Percentiles rank a stretch among this genome's conserved stretches.
Evolutionary conservation across 495 filamentous ascomycete species (phyloP).

Genomic region (Lasiosphaeris hirsuta): DNA sequence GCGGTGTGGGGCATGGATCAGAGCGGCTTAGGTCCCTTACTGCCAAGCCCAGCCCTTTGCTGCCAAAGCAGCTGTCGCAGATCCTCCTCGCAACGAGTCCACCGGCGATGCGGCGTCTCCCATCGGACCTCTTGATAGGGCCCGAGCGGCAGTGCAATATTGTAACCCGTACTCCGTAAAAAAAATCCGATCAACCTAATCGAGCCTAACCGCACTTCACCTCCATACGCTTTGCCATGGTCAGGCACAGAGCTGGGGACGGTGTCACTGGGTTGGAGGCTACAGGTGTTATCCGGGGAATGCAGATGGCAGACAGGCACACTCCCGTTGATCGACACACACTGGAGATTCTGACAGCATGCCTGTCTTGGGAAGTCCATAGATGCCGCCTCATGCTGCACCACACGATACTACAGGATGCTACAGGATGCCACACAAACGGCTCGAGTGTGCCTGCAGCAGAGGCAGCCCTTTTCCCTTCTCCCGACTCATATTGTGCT

Average conservation of each 20-base stretch:
- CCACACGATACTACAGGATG: slow-evolving; percentile 2
- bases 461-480: too few relatives aligned
- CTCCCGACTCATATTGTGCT: too few relatives aligned
- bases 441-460: not conserved
- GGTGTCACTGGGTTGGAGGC: not conserved
- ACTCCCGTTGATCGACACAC: not conserved
- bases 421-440: not conserved
- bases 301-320: not conserved
- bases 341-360: slow-evolving; percentile 3
- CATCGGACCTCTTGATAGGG: not conserved
- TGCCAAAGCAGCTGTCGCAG: slow-evolving; percentile 8
- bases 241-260: not conserved
- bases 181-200: not conserved
- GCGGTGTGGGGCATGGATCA: not conserved
- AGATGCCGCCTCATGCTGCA: not conserved
- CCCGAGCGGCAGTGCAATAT: slow-evolving; percentile 1
- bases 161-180: not conserved
- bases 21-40: too few relatives aligned
- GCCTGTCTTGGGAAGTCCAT: not conserved
- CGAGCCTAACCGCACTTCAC: not conserved
- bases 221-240: not conserved
- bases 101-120: slow-evolving; percentile 2
- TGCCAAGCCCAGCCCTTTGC: not conserved
- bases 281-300: not conserved
- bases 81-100: slow-evolving; percentile 7